A percentile compares a stretch with the other conserved stretches of the same genome.
phyloP scores from a whole-genome alignment of 345 rosid species.

The Euphorbia tirucalli region DNA sequence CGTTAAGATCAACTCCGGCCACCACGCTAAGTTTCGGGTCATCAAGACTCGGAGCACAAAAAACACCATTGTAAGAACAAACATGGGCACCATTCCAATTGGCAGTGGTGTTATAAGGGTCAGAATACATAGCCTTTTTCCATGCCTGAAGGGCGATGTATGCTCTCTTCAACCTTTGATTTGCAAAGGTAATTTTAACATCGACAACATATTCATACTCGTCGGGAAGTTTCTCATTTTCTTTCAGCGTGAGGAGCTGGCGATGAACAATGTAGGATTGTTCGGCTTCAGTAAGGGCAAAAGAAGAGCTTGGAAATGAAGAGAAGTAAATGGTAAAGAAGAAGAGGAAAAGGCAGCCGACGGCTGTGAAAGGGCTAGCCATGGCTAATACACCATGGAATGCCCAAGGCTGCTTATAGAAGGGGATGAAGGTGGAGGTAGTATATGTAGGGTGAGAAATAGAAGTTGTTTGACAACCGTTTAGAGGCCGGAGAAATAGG shows the following conservation, averaged over 20 bases:
- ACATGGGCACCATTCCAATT: conserved; percentile 75
- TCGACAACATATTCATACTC: conserved; percentile 37
- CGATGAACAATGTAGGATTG: conserved; percentile 51
- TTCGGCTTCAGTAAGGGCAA: conserved; percentile 32
- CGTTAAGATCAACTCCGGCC: conserved; percentile 67
- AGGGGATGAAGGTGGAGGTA: conserved; percentile 12
- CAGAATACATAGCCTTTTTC: conserved; percentile 73
- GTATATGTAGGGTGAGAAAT: conserved; percentile 21
- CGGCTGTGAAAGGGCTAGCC: conserved; percentile 43
- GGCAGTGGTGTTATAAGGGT: conserved; percentile 60
- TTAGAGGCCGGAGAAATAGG: not conserved
- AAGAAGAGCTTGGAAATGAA: conserved; percentile 25
- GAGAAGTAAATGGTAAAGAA: conserved; percentile 16
- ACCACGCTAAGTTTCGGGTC: conserved; percentile 50
- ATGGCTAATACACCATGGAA: conserved; percentile 49
- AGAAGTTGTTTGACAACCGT: not conserved
- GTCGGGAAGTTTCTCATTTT: conserved; percentile 35
- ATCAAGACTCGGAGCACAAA: conserved; percentile 63
- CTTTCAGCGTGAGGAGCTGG: conserved; percentile 54
- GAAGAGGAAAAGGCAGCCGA: conserved; percentile 50
- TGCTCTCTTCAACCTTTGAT: conserved; percentile 57
- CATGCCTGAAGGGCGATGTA: conserved; percentile 71
- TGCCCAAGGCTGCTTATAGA: conserved; percentile 72
- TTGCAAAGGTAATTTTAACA: conserved; percentile 40
- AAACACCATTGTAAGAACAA: conserved; percentile 65